Base-by-base conservation (phyloP, 192 early-diverging fungal genomes). In the Helicostylum pulchrum region DNA sequence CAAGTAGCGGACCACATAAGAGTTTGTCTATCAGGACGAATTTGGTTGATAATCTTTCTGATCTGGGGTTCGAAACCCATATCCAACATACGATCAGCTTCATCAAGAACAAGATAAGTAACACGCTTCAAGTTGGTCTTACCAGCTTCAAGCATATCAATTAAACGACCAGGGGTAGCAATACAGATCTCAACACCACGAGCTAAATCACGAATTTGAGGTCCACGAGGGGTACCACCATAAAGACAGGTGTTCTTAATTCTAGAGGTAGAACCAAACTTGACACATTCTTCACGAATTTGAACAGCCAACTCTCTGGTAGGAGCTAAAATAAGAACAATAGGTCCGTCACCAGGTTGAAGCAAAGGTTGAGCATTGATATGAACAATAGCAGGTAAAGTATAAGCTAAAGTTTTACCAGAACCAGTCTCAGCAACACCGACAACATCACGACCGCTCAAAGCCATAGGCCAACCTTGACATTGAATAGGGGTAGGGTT, bases 41-140 rank as follows among this genome's bases (percentile, higher is more conserved):
- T 97, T 75, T 94, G 94, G 59, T 94, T 93, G 10, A 99, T 93
- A 66, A 99, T 97, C 74, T 94, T 93, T 64, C 95, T 89, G 73
- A 99, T 96, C 76, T 99, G 95, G 49, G 93, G 93, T 80, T 99
- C 97, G 70, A 97, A 97, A 66, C 97, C 95, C 95, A 99, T 97
- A 74, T 99, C 96, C 62, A 99, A 77, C 96, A 97, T 97, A 56
- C 94, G 87, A 77, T 99, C 96, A n/a, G 96, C 96, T 74, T 98
- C 96, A 81, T 98, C 96, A 62, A 99, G 82, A 42, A 99, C 97
- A 46, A 99, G 83, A 66, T 97, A 97, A 6, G 96, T 97, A 39
- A 99, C 97, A 56, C 95, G 86, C 57, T 87, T 84, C 61, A 99
- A 78, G 67, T 98, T 98, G 36, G 94, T 96, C 60, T 83, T 88